Evolutionary conservation across 176 grass and related monocot genomes (phyloP).

Genomic region (Aegilops umbellulata): DNA sequence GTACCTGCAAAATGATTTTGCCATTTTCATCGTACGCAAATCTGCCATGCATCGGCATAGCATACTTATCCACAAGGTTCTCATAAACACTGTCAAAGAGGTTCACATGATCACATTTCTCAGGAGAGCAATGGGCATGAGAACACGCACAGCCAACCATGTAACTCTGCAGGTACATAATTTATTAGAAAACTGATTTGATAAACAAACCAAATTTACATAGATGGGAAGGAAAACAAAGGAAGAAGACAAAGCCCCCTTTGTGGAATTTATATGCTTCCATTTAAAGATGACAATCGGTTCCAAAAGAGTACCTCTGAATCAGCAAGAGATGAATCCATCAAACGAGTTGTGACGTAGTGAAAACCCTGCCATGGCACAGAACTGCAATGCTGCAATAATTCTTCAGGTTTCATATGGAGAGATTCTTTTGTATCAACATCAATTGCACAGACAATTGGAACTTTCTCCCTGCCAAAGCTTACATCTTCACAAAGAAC

Average conservation of each 20-base stretch:
- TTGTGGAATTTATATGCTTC: neutral
- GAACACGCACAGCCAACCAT: slow-evolving; percentile 60
- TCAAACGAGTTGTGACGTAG: slow-evolving; percentile 63
- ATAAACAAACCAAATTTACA: neutral
- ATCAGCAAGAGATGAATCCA: slow-evolving; percentile 64
- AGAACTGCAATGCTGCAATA: slow-evolving; percentile 23
- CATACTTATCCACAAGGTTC: slow-evolving; percentile 60
- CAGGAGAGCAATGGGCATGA: slow-evolving; percentile 48
- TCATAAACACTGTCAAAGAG: slow-evolving; percentile 60
- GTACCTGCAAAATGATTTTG: slow-evolving; percentile 78
- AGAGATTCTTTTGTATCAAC: slow-evolving; percentile 62
- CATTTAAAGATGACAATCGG: slow-evolving; percentile 6
- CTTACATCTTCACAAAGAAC: slow-evolving; percentile 88
- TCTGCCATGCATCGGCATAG: slow-evolving; percentile 61
- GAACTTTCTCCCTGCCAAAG: slow-evolving; percentile 75
- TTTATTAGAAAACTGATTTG: slow-evolving; percentile 31
- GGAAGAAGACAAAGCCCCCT: neutral
- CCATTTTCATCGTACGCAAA: slow-evolving; percentile 79
- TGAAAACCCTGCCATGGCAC: slow-evolving; percentile 82
- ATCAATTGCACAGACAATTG: slow-evolving; percentile 71
- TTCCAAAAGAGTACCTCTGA: slow-evolving; percentile 57
- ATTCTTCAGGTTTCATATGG: slow-evolving; percentile 33
- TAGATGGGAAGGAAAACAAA: neutral
- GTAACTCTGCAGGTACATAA: slow-evolving; percentile 50
- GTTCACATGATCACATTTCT: slow-evolving; percentile 71